phyloP scores from a whole-genome alignment of 2,329 filamentous ascomycete species.

The Fusarium illudens region DNA sequence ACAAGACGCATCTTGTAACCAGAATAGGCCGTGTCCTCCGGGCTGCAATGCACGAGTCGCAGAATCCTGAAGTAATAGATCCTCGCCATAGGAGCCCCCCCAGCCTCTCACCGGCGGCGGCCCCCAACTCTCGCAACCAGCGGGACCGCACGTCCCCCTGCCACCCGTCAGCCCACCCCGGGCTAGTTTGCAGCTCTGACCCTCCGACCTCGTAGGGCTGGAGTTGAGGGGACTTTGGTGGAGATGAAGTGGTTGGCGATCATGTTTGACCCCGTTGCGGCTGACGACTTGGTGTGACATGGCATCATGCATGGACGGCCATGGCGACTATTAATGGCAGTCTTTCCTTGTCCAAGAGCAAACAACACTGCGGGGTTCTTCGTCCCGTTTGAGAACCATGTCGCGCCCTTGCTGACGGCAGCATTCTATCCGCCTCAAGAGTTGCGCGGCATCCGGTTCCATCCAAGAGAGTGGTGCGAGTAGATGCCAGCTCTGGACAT shows the following conservation, averaged over 20 bases:
- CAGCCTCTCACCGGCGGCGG: neutral
- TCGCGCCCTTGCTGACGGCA: neutral
- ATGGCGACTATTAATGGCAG: slow-evolving; percentile 7
- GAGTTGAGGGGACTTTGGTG: neutral
- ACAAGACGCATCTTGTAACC: slow-evolving; percentile 6
- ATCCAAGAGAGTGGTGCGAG: neutral
- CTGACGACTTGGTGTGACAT: slow-evolving; percentile 14
- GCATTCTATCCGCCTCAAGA: neutral
- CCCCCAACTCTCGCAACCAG: neutral
- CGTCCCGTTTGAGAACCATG: neutral
- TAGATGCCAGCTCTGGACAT: too few relatives aligned
- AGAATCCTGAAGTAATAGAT: neutral
- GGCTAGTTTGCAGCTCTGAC: slow-evolving; percentile 3
- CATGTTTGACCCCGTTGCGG: slow-evolving; percentile 13
- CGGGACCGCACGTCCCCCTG: too few relatives aligned
- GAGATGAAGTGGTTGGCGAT: slow-evolving; percentile 2
- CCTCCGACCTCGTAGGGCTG: slow-evolving; percentile 22
- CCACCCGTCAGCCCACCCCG: slow-evolving; percentile 19
- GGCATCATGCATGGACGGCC: slow-evolving; percentile 4
- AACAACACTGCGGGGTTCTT: neutral
- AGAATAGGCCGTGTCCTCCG: neutral
- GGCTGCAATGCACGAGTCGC: neutral
- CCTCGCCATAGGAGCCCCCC: neutral
- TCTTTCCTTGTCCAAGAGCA: neutral
- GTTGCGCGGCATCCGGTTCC: neutral